Conservation (phyloP, 768 basidiomycete species). For the Podaxis pistillaris region DNA sequence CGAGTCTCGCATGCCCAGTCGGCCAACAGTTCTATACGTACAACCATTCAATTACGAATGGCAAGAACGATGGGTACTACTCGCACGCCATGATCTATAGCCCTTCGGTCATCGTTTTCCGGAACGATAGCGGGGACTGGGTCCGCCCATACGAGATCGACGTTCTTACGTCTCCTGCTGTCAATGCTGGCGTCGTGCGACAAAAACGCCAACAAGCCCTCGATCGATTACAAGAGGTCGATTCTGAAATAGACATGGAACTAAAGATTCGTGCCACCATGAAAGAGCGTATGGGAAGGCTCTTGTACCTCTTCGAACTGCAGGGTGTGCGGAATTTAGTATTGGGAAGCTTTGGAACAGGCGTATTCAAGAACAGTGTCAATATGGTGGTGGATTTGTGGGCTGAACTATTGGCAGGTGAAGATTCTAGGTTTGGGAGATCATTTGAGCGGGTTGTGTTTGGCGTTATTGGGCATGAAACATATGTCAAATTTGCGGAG, state of each 20-base stretch:
- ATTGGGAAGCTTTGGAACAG: slow-evolving; percentile 76
- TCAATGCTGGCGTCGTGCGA: slow-evolving; percentile 54
- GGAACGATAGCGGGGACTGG: slow-evolving; percentile 57
- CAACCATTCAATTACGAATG: slow-evolving; percentile 37
- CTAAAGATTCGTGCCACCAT: slow-evolving; percentile 38
- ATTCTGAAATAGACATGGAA: slow-evolving; percentile 20
- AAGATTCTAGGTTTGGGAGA: slow-evolving; percentile 47
- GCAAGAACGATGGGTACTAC: slow-evolving; percentile 55
- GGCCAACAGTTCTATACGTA: slow-evolving; percentile 57
- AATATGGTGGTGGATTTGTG: slow-evolving; percentile 58
- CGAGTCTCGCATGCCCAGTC: slow-evolving; percentile 50
- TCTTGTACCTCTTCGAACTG: slow-evolving; percentile 61
- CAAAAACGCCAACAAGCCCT: slow-evolving; percentile 7
- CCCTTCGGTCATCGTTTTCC: slow-evolving; percentile 55
- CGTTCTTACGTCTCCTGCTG: slow-evolving; percentile 64
- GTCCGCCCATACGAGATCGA: slow-evolving; percentile 56
- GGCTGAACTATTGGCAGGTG: slow-evolving; percentile 52
- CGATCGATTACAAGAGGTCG: background rate
- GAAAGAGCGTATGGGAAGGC: slow-evolving; percentile 69
- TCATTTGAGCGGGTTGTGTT: slow-evolving; percentile 67
- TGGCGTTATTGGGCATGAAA: slow-evolving; percentile 41
- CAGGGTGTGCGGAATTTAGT: slow-evolving; percentile 57
- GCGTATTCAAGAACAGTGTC: slow-evolving; percentile 66
- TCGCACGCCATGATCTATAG: slow-evolving; percentile 73
- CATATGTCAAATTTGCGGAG: slow-evolving; percentile 23